Conservation (phyloP, 495 filamentous ascomycete genomes). For the Hypoxylon fuscum region DNA sequence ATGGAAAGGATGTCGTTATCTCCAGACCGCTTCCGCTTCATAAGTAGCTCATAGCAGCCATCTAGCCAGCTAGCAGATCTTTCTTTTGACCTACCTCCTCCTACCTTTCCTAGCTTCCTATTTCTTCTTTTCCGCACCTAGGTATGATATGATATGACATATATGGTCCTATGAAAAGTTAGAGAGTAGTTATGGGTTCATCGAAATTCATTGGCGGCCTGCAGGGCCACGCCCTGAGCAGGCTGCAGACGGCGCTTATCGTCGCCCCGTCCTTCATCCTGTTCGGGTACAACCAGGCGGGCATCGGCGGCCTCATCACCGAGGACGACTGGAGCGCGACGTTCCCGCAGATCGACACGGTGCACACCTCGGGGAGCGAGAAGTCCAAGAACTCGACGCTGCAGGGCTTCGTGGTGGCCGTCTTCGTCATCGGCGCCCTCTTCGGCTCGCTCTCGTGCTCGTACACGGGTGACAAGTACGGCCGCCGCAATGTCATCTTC, state of each 20-base stretch:
- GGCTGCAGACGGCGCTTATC: constrained; percentile 38
- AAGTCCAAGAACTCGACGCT: constrained; percentile 49
- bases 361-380: constrained; percentile 50
- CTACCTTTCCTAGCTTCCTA: not conserved
- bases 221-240: constrained; percentile 32
- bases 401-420: constrained; percentile 51
- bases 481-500: constrained; percentile 60
- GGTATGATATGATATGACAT: too few species aligned
- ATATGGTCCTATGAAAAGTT: constrained; percentile 7
- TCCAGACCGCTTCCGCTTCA: not conserved
- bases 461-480: constrained; percentile 58
- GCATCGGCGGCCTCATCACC: constrained; percentile 57
- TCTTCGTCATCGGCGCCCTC: constrained; percentile 54
- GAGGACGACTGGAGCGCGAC: constrained; percentile 49
- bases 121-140: constrained; percentile 10
- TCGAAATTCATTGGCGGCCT: constrained; percentile 38
- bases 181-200: constrained; percentile 17
- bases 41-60: not conserved
- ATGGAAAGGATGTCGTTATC: not conserved
- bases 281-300: constrained; percentile 64
- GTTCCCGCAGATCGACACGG: constrained; percentile 64
- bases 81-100: not conserved
- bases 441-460: constrained; percentile 61
- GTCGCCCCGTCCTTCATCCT: constrained; percentile 58
- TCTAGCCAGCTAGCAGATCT: not conserved